Base-by-base conservation (phyloP, 371 early-diverging fungal genomes). In the Rhizopus sp. region DNA sequence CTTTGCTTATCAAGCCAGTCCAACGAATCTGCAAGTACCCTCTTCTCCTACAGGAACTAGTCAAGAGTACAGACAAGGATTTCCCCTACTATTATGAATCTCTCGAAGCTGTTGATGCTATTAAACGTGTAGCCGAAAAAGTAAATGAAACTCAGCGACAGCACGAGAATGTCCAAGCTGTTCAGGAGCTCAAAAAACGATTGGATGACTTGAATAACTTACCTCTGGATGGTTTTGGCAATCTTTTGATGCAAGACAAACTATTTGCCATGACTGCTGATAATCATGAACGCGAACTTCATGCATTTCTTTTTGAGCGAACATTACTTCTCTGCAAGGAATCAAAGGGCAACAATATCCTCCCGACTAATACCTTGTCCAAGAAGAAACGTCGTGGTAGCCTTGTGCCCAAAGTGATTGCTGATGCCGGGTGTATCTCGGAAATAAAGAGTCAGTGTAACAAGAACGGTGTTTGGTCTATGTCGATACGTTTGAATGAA, bases 21-120 rank as follows among this genome's bases (percentile, higher is more conserved):
- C 98, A 99, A 75, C 88, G 99, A 57, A 90, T 98, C 57, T 95
- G 96, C 82, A 96, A 94, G 80, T 99, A 98, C 73, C 95, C 95
- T 17, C 78, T 96, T 31, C 83, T 96, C 46, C 80, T 97, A 63
- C 78, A 85, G 53, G 93, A 95, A 64, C 83, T 97, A 53, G 75
- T 92, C 66, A 93, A 93, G 70, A 82, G 83, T 60, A 88, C 90
- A 16, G 76, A 89, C 47, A 72, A 79, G 34, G 69, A 82, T 13
- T 88, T 90, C 65, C 86, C 89, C 1, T 80, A 86, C 63, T 84
- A 82, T 64, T 62, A 80, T 12, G 97, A 96, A 67, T 79, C 96
- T 59, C 75, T 85, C 40, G 77, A 84, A 7, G 95, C 95, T 37
- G 74, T 90, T 31, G 84, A 82, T 12, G 81, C 92, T 7, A 89